Evolutionary conservation across 495 filamentous ascomycete genomes (phyloP), one percentile per base, ranked within the genome.

Genomic region (Tricharina praecox): DNA sequence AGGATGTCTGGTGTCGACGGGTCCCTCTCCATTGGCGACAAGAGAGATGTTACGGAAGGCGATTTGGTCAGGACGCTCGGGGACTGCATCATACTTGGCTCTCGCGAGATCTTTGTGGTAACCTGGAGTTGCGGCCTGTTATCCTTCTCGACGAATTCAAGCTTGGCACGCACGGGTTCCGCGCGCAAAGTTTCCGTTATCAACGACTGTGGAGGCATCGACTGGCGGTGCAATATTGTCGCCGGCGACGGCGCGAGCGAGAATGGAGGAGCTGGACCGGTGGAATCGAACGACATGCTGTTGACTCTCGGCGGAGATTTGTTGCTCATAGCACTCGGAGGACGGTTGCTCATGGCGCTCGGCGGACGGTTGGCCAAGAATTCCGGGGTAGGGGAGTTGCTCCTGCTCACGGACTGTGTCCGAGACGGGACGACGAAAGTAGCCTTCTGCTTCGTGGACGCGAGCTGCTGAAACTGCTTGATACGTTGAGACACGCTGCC

Each of bases 401-500:
- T 45, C 41, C 56, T 57, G 41, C 54, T 54, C 38, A 43, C 34
- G 18, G 45, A 21, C 5, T 30, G 45, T 11, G 45, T 48, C 10
- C 33, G 34, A 3, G 56, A 34, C 36, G 45, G 46, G 30, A 50
- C 43, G 18, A 34, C 42, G 16, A 43, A 40, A 11, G 15, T 28
- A 9, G 47, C 45, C 7, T 48, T 37, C 10, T 47, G 48, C 35
- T 18, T 10, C 15, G 10, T 46, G 20, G 45, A 19, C 9, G 45
- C 45, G n/a, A 48, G 34, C 20, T 48, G 45, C 35, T 61, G 58
- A n/a, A 61, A 41, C 41, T 61, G 58, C 24, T 50, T 44, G 34
- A 61, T 61, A 19, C 58, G 57, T 43, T 61, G 58, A 5, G 54
- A 55, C 8, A 61, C 58, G 28, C 55, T 56, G 2, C 53, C 53